phyloP scores from a whole-genome alignment of 2,329 filamentous ascomycete genomes.

The Pyricularia grisea region DNA sequence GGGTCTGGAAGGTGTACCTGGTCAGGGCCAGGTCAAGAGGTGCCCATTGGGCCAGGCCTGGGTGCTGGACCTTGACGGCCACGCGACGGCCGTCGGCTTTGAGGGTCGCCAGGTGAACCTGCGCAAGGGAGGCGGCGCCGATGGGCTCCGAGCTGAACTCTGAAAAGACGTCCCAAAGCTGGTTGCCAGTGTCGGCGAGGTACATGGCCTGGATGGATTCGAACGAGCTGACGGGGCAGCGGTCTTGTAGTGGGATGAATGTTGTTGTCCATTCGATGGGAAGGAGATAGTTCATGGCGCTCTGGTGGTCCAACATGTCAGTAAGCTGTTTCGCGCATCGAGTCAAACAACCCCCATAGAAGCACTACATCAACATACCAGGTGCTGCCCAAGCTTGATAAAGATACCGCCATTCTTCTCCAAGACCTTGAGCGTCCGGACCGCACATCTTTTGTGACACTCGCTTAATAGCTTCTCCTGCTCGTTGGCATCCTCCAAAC shows the following conservation, averaged over 20 bases:
- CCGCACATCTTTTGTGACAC: slow-evolving; percentile 88
- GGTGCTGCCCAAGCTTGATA: slow-evolving; percentile 92
- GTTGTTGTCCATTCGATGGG: slow-evolving; percentile 90
- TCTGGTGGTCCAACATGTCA: slow-evolving; percentile 33
- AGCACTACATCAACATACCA: slow-evolving; percentile 37
- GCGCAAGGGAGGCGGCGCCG: slow-evolving; percentile 86
- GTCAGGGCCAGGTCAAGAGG: slow-evolving; percentile 82
- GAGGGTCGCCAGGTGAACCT: slow-evolving; percentile 82
- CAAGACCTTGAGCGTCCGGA: slow-evolving; percentile 74
- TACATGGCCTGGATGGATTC: slow-evolving; percentile 86
- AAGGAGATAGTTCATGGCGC: slow-evolving; percentile 90
- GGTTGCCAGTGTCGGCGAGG: slow-evolving; percentile 66
- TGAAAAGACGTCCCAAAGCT: slow-evolving; percentile 75
- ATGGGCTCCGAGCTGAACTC: slow-evolving; percentile 75
- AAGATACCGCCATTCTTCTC: slow-evolving; percentile 98
- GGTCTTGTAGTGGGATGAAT: slow-evolving; percentile 92
- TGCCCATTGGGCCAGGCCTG: slow-evolving; percentile 79
- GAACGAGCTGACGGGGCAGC: slow-evolving; percentile 85
- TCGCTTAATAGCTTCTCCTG: slow-evolving; percentile 61
- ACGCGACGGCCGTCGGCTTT: slow-evolving; percentile 77
- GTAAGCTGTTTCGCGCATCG: background rate
- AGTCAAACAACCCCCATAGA: background rate
- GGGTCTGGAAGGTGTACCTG: slow-evolving; percentile 75
- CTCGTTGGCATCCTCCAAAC: slow-evolving; percentile 51
- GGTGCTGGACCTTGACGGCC: slow-evolving; percentile 95